These are phyloP conservation scores for Microcera coccophila DNA, from an alignment of 2,329 filamentous ascomycete species.

Conservation along the genomic window DNA sequence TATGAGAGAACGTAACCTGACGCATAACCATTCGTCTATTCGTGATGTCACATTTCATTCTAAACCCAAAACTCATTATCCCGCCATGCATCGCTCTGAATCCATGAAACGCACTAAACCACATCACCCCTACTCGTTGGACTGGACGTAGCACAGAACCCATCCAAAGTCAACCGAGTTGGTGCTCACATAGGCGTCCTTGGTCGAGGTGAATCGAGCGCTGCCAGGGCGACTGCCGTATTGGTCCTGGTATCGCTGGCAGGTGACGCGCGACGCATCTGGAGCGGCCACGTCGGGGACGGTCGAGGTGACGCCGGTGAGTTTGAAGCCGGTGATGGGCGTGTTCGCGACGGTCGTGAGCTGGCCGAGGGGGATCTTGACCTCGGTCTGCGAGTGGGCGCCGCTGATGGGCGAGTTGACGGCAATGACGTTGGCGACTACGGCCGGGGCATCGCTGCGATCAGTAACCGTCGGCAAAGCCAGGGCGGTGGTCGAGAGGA, in stretches of 20 bases:
- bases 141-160: constrained; percentile 12
- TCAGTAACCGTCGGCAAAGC: background rate
- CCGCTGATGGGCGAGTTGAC: constrained; percentile 5
- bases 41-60: too few relatives aligned
- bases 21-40: too few relatives aligned
- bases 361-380: constrained; percentile 6
- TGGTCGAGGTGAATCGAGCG: constrained; percentile 5
- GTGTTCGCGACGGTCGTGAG: constrained; percentile 2
- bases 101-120: too few relatives aligned
- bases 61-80: too few relatives aligned
- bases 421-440: constrained; percentile 7
- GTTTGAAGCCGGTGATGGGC: constrained; percentile 3
- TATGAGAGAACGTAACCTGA: too few relatives aligned
- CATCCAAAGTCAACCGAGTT: constrained; percentile 16
- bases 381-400: constrained; percentile 4
- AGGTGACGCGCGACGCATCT: constrained; percentile 3
- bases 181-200: constrained; percentile 8
- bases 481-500: background rate
- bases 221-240: constrained; percentile 10
- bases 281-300: constrained; percentile 1
- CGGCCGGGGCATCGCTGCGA: background rate
- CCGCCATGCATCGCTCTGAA: too few relatives aligned
- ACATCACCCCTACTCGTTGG: too few relatives aligned
- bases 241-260: constrained; percentile 17
- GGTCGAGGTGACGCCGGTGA: constrained; percentile 1